phyloP scores from a whole-genome alignment of 2,329 filamentous ascomycete species.

The Talaromyces sp. region DNA sequence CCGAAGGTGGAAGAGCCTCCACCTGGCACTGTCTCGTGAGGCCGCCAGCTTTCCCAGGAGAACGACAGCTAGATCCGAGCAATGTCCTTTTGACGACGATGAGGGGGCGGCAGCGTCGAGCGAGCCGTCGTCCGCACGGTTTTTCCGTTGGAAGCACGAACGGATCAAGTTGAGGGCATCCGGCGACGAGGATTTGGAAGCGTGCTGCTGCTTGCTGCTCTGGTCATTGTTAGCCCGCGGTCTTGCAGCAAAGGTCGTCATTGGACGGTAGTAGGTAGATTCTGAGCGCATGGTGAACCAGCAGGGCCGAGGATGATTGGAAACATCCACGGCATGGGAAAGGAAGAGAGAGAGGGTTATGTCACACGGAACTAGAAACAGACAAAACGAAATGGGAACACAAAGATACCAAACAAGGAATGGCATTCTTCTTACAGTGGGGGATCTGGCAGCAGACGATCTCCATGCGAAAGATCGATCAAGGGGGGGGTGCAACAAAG shows the following conservation, averaged over 20 bases:
- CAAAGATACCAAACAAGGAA: background rate
- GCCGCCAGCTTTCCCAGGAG: conserved; percentile 40
- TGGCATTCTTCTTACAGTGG: background rate
- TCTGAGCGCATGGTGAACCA: background rate
- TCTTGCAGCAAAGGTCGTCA: conserved; percentile 4
- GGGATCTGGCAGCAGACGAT: background rate
- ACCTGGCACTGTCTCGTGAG: conserved; percentile 42
- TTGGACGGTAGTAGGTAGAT: conserved; percentile 8
- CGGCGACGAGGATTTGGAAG: conserved; percentile 1
- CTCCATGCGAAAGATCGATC: background rate
- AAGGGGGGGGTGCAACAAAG: background rate
- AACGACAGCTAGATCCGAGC: conserved; percentile 3
- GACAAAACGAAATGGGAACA: background rate
- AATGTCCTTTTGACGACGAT: conserved; percentile 4
- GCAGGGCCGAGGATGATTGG: background rate
- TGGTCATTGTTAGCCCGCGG: conserved; percentile 2
- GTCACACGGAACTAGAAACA: too few relatives aligned
- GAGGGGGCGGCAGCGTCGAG: background rate
- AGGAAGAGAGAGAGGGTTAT: background rate
- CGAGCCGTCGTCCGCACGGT: background rate
- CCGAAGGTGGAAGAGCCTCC: conserved; percentile 42
- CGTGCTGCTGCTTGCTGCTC: background rate
- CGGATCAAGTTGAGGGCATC: background rate
- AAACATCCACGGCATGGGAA: background rate
- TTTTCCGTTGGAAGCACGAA: conserved; percentile 6